These are phyloP conservation scores for Paramecium tetraurelia DNA, from an alignment of 73 alveolate genomes.

Conservation along the genomic window DNA sequence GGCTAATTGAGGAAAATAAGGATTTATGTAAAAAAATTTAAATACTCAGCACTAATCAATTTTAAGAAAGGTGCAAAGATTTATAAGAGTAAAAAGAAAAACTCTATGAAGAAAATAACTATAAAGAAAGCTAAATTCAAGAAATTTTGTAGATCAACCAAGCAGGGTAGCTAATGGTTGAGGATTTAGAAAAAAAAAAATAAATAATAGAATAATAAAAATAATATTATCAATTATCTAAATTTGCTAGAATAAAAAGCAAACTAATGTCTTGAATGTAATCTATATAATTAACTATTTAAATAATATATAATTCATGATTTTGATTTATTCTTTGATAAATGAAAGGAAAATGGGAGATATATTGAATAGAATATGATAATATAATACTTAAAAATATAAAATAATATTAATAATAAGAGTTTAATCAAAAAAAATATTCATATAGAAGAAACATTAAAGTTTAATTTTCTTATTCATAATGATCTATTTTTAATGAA, in stretches of 20 bases:
- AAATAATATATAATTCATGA: neutral
- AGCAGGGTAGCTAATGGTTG: neutral
- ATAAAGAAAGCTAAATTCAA: neutral
- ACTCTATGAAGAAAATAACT: neutral
- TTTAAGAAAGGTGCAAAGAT: neutral
- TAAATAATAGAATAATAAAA: neutral
- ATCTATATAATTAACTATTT: neutral
- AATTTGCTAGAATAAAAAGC: neutral
- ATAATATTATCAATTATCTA: neutral
- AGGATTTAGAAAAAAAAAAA: neutral
- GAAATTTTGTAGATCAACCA: neutral
- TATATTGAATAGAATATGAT: too few relatives aligned
- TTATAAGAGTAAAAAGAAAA: neutral
- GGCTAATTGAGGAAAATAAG: neutral
- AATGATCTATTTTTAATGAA: neutral
- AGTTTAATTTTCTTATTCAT: neutral
- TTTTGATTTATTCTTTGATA: neutral
- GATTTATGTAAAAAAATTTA: neutral
- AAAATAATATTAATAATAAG: too few relatives aligned
- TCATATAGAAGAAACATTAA: neutral
- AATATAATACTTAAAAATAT: too few relatives aligned
- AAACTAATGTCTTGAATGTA: neutral
- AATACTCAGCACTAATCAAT: neutral
- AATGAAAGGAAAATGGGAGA: too few relatives aligned
- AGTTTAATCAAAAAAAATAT: neutral